These are phyloP conservation scores for Rhodotorula diobovata DNA, from an alignment of 768 basidiomycete genomes.

Conservation along the genomic window DNA sequence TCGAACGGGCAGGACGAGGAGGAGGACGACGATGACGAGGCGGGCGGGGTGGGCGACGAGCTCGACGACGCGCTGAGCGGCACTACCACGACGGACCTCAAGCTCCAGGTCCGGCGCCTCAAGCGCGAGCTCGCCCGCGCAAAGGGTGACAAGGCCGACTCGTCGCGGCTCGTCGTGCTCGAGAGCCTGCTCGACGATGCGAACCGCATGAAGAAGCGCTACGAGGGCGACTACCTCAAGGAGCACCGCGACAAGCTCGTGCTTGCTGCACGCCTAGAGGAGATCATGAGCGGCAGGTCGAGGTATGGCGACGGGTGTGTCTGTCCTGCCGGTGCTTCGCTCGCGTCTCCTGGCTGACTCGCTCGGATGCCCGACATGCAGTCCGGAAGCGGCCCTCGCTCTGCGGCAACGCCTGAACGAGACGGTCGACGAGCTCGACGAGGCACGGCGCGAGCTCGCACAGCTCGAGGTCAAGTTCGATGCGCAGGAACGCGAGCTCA, in stretches of 20 bases:
- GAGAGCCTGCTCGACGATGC: conserved; percentile 89
- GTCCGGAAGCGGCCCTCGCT: conserved; percentile 80
- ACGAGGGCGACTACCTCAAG: conserved; percentile 79
- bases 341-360: not conserved
- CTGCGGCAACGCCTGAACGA: conserved; percentile 82
- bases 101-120: conserved; percentile 75
- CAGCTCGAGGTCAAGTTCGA: conserved; percentile 69
- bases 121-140: conserved; percentile 73
- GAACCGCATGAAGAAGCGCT: conserved; percentile 79
- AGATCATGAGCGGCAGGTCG: conserved; percentile 80
- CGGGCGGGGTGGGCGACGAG: conserved; percentile 69
- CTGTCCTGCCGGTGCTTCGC: too few relatives aligned
- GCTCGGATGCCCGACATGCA: conserved; percentile 43
- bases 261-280: conserved; percentile 74
- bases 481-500: conserved; percentile 62
- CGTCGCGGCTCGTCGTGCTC: conserved; percentile 71
- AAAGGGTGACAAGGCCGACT: conserved; percentile 68
- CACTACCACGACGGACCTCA: conserved; percentile 85
- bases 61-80: conserved; percentile 79
- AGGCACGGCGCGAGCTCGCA: conserved; percentile 61
- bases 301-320: conserved; percentile 68
- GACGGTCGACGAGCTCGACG: conserved; percentile 73
- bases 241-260: conserved; percentile 77
- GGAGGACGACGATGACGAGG: conserved; percentile 46
- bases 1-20: conserved; percentile 50